These are phyloP conservation scores for Anisogramma anomala DNA, from an alignment of 2,329 filamentous ascomycete genomes.

Conservation along the genomic window DNA sequence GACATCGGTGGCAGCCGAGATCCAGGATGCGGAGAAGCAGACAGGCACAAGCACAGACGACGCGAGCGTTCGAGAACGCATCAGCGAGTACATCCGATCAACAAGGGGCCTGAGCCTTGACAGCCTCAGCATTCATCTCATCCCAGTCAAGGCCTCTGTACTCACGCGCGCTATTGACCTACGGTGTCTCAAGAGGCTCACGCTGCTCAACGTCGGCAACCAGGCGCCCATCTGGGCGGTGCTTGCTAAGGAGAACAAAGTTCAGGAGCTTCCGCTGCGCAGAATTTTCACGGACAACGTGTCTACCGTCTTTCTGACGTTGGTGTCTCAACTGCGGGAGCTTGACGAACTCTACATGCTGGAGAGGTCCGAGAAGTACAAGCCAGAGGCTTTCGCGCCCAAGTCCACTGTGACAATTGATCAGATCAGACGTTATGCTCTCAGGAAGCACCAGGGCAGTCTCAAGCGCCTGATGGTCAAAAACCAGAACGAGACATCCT, in stretches of 20 bases:
- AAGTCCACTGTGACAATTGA: conserved; percentile 39
- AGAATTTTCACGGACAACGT: conserved; percentile 55
- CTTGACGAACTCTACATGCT: conserved; percentile 49
- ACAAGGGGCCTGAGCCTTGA: conserved; percentile 48
- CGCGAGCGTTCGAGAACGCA: conserved; percentile 19
- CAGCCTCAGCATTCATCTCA: conserved; percentile 42
- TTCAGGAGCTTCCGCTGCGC: conserved; percentile 38
- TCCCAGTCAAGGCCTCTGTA: conserved; percentile 49
- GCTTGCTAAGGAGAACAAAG: conserved; percentile 42
- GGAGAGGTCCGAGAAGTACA: conserved; percentile 39
- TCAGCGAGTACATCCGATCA: conserved; percentile 42
- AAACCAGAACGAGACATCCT: conserved; percentile 39
- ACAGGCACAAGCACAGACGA: conserved; percentile 9
- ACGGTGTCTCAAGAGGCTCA: conserved; percentile 42
- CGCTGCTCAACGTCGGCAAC: conserved; percentile 51
- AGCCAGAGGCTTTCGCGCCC: conserved; percentile 41
- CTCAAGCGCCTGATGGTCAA: conserved; percentile 49
- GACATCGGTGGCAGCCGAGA: conserved; percentile 26
- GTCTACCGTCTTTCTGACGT: conserved; percentile 40
- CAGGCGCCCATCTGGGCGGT: conserved; percentile 50
- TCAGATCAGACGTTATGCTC: conserved; percentile 44
- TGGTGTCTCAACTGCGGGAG: conserved; percentile 39
- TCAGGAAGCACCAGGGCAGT: conserved; percentile 45
- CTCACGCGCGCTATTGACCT: conserved; percentile 46
- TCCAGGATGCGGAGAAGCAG: conserved; percentile 23